phyloP scores from a whole-genome alignment of 129 eudicot genomes.

The Saussurea involucrata region DNA sequence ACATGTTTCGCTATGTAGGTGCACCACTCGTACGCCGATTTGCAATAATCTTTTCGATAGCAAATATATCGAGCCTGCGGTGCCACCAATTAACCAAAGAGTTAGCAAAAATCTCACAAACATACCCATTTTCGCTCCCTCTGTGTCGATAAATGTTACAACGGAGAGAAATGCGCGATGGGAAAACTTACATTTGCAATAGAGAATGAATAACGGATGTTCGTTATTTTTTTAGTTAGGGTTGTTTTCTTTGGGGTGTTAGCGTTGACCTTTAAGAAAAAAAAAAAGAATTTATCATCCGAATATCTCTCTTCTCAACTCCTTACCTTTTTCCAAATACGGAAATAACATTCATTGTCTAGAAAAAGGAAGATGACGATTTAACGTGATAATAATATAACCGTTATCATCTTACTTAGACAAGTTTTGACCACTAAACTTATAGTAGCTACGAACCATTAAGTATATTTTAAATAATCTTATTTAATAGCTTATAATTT shows the following conservation, averaged over 20 bases:
- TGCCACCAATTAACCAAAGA: constrained; percentile 36
- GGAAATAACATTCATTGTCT: constrained; percentile 1
- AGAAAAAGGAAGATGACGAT: neutral
- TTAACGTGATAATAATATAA: neutral
- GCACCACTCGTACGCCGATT: constrained; percentile 27
- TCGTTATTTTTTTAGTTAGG: constrained; percentile 6
- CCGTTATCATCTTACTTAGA: neutral
- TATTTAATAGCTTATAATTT: too few relatives aligned
- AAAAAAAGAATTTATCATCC: constrained; percentile 3
- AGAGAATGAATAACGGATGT: constrained; percentile 14
- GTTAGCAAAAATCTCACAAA: constrained; percentile 28
- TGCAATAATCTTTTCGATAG: constrained; percentile 24
- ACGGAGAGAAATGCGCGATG: neutral
- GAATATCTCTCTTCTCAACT: constrained; percentile 21
- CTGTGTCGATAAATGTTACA: neutral
- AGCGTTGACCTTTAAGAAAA: neutral
- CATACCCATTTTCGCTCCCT: constrained; percentile 19
- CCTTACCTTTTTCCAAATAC: neutral
- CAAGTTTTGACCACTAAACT: neutral
- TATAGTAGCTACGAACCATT: neutral
- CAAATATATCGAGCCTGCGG: constrained; percentile 33
- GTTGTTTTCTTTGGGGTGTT: constrained; percentile 3
- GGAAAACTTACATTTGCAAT: constrained; percentile 15
- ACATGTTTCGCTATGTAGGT: constrained; percentile 33
- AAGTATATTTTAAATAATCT: neutral